phyloP scores from a whole-genome alignment of 1,284 basidiomycete genomes.

The Naganishia sp. region DNA sequence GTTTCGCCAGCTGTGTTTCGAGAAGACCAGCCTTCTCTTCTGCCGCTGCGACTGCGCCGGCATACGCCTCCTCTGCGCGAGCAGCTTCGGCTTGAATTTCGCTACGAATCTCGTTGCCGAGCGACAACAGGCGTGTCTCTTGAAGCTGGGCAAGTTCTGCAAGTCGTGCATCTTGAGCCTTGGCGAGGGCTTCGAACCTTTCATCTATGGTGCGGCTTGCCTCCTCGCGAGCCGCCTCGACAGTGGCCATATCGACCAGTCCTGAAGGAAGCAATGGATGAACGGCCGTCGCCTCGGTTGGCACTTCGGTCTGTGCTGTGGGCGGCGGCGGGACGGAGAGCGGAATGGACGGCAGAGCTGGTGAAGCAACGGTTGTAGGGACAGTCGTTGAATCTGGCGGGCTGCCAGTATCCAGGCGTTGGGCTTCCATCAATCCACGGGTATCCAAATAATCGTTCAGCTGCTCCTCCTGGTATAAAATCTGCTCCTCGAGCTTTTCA shows the following conservation, averaged over 20 bases:
- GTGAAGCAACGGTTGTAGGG: not conserved
- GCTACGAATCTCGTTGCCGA: constrained; percentile 8
- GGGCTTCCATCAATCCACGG: not conserved
- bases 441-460: constrained; percentile 19
- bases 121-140: not conserved
- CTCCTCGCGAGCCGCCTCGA: constrained; percentile 6
- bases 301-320: not conserved
- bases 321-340: not conserved
- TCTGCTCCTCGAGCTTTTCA: constrained; percentile 16
- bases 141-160: constrained; percentile 2
- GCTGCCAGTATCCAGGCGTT: not conserved
- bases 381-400: not conserved
- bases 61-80: constrained; percentile 22
- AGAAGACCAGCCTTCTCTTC: constrained; percentile 12
- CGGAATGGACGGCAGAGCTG: no score
- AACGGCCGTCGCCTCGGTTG: no score
- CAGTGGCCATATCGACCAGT: not conserved
- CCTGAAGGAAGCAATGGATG: not conserved
- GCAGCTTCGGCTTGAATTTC: constrained; percentile 15
- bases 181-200: not conserved
- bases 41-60: constrained; percentile 5
- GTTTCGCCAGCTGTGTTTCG: constrained; percentile 1
- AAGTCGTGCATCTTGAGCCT: not conserved
- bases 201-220: not conserved
- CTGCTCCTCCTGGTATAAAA: constrained; percentile 17